Percentiles rank a stretch among this genome's conserved stretches.
These are phyloP conservation scores for Scedosporium boydii DNA, from an alignment of 2,329 filamentous ascomycete genomes.

Conservation along the genomic window DNA sequence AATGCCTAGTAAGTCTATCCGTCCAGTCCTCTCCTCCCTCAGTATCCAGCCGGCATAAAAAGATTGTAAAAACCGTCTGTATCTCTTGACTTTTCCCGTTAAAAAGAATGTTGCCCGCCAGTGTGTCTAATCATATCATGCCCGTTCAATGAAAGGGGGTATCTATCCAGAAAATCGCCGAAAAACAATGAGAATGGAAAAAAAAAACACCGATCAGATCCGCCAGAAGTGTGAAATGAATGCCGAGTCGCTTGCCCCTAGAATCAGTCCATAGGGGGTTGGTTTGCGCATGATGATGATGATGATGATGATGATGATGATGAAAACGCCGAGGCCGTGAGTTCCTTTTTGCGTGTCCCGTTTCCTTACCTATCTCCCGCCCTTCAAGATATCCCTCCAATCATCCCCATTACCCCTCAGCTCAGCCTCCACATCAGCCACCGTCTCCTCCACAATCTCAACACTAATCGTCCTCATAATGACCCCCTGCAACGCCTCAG, in stretches of 20 bases:
- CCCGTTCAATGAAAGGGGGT: neutral
- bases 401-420: neutral
- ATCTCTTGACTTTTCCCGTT: neutral
- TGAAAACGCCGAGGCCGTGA: neutral
- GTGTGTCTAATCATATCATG: neutral
- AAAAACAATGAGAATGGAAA: neutral
- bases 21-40: too few species aligned
- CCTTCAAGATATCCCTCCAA: constrained; percentile 4
- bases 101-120: neutral
- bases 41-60: neutral
- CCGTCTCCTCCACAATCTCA: constrained; percentile 7
- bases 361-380: neutral
- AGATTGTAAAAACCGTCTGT: neutral
- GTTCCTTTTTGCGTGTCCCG: neutral
- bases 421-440: constrained; percentile 3
- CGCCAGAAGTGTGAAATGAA: too few species aligned
- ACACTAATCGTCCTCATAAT: constrained; percentile 10
- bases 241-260: too few species aligned
- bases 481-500: neutral
- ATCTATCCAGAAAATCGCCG: neutral
- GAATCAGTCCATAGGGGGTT: too few species aligned
- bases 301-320: neutral
- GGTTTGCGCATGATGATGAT: neutral
- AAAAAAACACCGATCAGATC: neutral
- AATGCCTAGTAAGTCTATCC: neutral